Base-by-base conservation (phyloP, 2,329 filamentous ascomycete species). In the Ophiocordyceps camponoti-floridani region DNA sequence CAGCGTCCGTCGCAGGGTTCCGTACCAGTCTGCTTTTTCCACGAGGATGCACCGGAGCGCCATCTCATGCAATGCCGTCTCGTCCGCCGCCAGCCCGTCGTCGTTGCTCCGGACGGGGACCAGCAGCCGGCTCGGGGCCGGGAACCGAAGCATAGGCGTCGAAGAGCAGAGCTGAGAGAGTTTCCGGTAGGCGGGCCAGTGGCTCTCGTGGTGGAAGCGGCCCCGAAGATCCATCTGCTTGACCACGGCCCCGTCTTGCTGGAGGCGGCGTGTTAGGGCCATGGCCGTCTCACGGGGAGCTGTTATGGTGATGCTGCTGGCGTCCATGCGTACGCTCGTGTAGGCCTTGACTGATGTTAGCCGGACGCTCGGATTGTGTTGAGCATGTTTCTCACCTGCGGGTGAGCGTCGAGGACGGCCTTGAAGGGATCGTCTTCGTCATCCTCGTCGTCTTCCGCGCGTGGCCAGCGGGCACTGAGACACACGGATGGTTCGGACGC, bases 141-240 rank as follows among this genome's bases (percentile, higher is more conserved):
- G 43, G 31, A 44, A 41, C n/a, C 26, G 43, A n/a, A 44, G 40
- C 5, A 26, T 41, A 11, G 43, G 30, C 4, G 40, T 10, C 7
- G 38, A 16, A 1, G 18, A 19, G 28, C 43, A 41, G 19, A 44
- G 43, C 7, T 41, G 14, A 11, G 19, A 16, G 14, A 44, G 28
- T 27, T 16, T 26, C 30, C 18, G 18, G 30, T 35, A 41, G 10
- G 18, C n/a, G 10, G 14, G 16, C 13, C 10, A 14, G 19, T 44
- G 38, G 3, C 19, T 40, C 19, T n/a, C 14, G 19, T 44, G 12
- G 14, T 44, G 43, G 10, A 41, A 41, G 18, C 40, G 38, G n/a
- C 43, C 43, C 14, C 31, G 43, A 3, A 44, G 27, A 12, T 41
- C 43, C 27, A 44, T 44, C 14, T 44, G 13, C 43, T 44, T 41